These are phyloP conservation scores for Trichomonas gallinae DNA, from an alignment of 208 protist genomes.

Conservation along the genomic window DNA sequence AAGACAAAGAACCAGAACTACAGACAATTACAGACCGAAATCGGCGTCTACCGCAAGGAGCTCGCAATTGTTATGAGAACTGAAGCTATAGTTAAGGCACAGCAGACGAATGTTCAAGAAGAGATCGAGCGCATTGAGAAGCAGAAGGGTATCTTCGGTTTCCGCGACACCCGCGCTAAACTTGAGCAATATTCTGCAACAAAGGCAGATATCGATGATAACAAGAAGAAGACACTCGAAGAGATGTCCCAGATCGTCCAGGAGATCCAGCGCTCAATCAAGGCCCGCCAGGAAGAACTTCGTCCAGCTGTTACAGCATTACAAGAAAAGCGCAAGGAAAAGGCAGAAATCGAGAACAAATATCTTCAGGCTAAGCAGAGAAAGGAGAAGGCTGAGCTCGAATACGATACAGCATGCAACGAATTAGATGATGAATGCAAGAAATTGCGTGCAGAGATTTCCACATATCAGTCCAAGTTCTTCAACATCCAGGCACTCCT, in stretches of 20 bases:
- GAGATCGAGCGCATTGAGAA: neutral
- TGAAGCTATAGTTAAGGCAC: neutral
- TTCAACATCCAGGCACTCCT: neutral
- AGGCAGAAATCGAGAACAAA: neutral
- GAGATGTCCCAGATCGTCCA: neutral
- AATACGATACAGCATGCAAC: neutral
- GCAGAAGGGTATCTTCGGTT: neutral
- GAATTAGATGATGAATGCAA: constrained; percentile 1
- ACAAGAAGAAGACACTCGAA: neutral
- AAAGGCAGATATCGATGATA: neutral
- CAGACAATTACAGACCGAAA: neutral
- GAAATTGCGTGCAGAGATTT: neutral
- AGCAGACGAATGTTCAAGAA: neutral
- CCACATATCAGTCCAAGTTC: neutral
- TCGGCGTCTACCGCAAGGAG: neutral
- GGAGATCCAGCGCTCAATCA: neutral
- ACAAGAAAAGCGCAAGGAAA: neutral
- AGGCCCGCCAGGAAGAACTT: neutral
- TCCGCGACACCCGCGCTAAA: neutral
- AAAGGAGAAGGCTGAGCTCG: neutral
- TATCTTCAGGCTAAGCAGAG: neutral
- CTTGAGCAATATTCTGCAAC: neutral
- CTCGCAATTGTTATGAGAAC: neutral
- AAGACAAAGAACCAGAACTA: neutral
- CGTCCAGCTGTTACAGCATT: neutral